Percentiles rank a stretch among this genome's conserved stretches.
These are phyloP conservation scores for Phlegmacium glaucopus DNA, from an alignment of 768 basidiomycete species.

Conservation along the genomic window DNA sequence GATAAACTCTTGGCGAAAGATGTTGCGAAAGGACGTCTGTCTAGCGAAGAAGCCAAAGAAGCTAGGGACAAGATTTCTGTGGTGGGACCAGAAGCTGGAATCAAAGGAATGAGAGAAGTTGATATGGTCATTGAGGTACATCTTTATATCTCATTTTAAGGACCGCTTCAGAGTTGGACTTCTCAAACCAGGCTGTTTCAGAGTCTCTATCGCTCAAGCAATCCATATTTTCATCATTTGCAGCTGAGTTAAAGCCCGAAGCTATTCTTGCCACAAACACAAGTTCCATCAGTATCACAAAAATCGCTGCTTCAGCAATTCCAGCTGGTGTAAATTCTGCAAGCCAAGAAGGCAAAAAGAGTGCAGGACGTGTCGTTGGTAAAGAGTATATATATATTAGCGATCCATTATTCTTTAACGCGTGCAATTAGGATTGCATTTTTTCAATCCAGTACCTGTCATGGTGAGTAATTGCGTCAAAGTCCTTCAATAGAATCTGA, in stretches of 20 bases:
- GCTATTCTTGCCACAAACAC: slow-evolving; percentile 92
- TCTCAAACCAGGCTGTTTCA: slow-evolving; percentile 66
- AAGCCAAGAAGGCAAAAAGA: slow-evolving; percentile 59
- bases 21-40: slow-evolving; percentile 76
- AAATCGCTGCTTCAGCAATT: slow-evolving; percentile 82
- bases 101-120: slow-evolving; percentile 67
- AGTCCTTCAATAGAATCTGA: neutral
- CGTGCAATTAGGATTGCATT: slow-evolving; percentile 65
- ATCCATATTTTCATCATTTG: slow-evolving; percentile 68
- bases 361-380: slow-evolving; percentile 82
- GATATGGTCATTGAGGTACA: slow-evolving; percentile 89
- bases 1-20: slow-evolving; percentile 89
- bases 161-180: neutral
- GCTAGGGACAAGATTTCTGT: slow-evolving; percentile 63
- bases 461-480: slow-evolving; percentile 56
- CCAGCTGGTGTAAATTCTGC: slow-evolving; percentile 53
- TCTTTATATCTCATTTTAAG: neutral
- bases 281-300: slow-evolving; percentile 91
- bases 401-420: neutral
- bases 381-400: neutral
- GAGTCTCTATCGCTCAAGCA: slow-evolving; percentile 80
- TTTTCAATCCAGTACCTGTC: slow-evolving; percentile 96
- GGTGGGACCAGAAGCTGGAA: slow-evolving; percentile 44
- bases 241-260: slow-evolving; percentile 61
- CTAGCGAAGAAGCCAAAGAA: slow-evolving; percentile 66